Percentiles rank a stretch among this genome's conserved stretches.
Evolutionary conservation across 805 yeast species (phyloP).

Genomic region (Ogataea populi-albae): DNA sequence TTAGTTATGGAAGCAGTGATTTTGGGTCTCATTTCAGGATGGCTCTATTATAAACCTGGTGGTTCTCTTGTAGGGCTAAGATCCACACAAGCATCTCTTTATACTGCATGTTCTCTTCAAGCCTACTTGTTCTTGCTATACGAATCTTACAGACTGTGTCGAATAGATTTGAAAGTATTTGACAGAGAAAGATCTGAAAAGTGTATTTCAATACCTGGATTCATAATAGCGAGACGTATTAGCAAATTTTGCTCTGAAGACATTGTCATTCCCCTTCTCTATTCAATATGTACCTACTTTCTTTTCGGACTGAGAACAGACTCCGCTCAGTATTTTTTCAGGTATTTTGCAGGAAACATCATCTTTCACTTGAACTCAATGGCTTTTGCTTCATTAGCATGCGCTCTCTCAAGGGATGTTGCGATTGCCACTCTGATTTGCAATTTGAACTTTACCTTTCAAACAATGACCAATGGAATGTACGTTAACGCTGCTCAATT

Average conservation of each 20-base stretch:
- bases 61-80: slow-evolving; percentile 62
- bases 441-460: slow-evolving; percentile 64
- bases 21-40: slow-evolving; percentile 64
- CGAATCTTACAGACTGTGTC: slow-evolving; percentile 58
- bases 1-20: slow-evolving; percentile 41
- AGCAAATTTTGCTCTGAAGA: slow-evolving; percentile 71
- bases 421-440: slow-evolving; percentile 59
- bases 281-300: slow-evolving; percentile 62
- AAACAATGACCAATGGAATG: slow-evolving; percentile 78
- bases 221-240: slow-evolving; percentile 60
- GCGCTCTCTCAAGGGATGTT: slow-evolving; percentile 59
- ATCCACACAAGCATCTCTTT: slow-evolving; percentile 51
- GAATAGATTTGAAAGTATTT: slow-evolving; percentile 50
- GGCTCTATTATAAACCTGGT: slow-evolving; percentile 70
- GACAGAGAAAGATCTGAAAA: slow-evolving; percentile 72
- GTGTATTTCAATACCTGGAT: slow-evolving; percentile 64
- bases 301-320: slow-evolving; percentile 68
- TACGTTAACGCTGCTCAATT: slow-evolving; percentile 67
- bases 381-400: slow-evolving; percentile 49
- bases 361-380: slow-evolving; percentile 55
- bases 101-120: slow-evolving; percentile 51
- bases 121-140: slow-evolving; percentile 54
- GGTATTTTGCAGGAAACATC: slow-evolving; percentile 58
- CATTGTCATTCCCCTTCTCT: slow-evolving; percentile 56
- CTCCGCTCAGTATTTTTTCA: slow-evolving; percentile 49